Evolutionary conservation across 2,329 filamentous ascomycete species (phyloP).

Genomic region (Colletotrichum sp.): DNA sequence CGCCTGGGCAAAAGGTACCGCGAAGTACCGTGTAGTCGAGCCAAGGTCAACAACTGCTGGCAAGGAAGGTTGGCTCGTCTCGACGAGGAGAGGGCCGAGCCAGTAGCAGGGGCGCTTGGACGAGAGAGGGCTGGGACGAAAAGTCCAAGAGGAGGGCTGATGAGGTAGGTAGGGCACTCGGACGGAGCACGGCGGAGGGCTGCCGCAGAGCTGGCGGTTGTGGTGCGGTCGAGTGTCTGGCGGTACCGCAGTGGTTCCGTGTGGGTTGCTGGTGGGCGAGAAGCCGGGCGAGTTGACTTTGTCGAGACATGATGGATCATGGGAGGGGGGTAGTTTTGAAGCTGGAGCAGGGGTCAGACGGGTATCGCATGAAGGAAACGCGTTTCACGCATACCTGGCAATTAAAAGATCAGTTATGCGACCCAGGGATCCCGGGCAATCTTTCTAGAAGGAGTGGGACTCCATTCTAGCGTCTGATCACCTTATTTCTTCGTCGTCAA

Average conservation of each 20-base stretch:
- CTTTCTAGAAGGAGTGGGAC: constrained; percentile 41
- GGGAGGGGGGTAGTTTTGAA: constrained; percentile 2
- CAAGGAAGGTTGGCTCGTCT: not conserved
- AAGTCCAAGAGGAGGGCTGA: not conserved
- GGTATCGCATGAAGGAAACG: constrained; percentile 49
- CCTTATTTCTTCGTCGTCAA: constrained; percentile 15
- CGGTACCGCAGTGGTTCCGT: not conserved
- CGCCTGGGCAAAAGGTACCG: not conserved
- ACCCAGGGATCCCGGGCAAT: constrained; percentile 28
- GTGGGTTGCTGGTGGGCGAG: not conserved
- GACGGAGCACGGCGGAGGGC: not conserved
- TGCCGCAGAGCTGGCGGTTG: not conserved
- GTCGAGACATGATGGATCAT: constrained; percentile 15
- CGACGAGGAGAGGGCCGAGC: constrained; percentile 8
- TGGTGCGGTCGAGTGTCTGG: not conserved
- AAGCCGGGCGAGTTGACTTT: not conserved
- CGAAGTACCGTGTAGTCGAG: not conserved
- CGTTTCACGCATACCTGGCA: constrained; percentile 50
- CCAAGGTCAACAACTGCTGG: not conserved
- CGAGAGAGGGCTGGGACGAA: constrained; percentile 9
- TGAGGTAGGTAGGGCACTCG: not conserved
- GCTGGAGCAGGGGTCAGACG: constrained; percentile 26
- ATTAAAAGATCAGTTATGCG: constrained; percentile 56
- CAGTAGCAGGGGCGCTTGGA: constrained; percentile 8
- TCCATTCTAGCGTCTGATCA: constrained; percentile 36